Conservation (phyloP, 371 early-diverging fungal genomes). For the Actinomortierella ambigua region DNA sequence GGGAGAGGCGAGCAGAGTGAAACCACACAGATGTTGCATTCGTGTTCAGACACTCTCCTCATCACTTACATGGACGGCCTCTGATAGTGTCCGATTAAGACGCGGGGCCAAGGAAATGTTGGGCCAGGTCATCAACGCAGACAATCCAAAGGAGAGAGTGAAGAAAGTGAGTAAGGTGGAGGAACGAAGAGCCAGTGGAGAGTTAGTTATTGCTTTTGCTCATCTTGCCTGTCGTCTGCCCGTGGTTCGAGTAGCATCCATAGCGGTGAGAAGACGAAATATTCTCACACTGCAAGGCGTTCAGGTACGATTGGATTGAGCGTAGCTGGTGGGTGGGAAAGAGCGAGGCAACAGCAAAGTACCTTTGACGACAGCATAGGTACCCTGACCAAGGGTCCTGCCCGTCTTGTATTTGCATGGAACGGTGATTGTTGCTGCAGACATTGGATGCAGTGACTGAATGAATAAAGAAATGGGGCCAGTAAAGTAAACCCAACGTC, state of each 20-base stretch:
- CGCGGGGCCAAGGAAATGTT: background rate
- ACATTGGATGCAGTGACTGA: background rate
- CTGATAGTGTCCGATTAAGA: conserved; percentile 14
- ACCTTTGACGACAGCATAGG: conserved; percentile 71
- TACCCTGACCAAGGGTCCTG: conserved; percentile 61
- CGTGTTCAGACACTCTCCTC: background rate
- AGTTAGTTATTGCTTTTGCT: too few species aligned
- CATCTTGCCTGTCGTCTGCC: too few species aligned
- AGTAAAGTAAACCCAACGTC: too few species aligned
- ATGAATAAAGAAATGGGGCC: background rate
- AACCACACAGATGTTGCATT: background rate
- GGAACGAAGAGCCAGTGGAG: too few species aligned
- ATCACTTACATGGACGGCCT: conserved; percentile 51
- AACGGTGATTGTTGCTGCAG: conserved; percentile 1
- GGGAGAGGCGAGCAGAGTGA: background rate
- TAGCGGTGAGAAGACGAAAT: too few species aligned
- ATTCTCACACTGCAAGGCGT: too few species aligned
- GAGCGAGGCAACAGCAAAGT: too few species aligned
- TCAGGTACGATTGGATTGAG: too few species aligned
- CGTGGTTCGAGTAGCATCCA: too few species aligned
- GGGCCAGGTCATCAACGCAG: background rate
- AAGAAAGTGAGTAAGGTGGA: too few species aligned
- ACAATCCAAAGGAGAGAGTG: too few species aligned
- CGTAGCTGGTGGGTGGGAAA: too few species aligned
- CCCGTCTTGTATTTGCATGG: conserved; percentile 67